Conservation (phyloP, 1,284 basidiomycete species). For the Austropuccinia psidii region DNA sequence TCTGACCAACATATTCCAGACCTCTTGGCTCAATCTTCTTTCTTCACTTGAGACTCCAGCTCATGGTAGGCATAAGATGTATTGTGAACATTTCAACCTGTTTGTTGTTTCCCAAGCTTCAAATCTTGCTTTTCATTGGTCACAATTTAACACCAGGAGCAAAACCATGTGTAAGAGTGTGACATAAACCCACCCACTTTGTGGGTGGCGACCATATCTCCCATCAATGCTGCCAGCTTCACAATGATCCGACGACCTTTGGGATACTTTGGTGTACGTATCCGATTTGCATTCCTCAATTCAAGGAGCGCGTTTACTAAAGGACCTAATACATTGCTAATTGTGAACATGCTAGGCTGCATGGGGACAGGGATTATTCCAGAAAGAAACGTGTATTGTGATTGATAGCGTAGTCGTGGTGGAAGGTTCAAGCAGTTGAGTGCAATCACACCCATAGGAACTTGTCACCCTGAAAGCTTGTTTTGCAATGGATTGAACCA, state of each 20-base stretch:
- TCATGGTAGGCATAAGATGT: too few relatives aligned
- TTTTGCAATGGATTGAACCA: background rate
- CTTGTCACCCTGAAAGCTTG: background rate
- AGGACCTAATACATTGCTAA: background rate
- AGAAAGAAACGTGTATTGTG: background rate
- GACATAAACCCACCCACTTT: background rate
- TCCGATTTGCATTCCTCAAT: background rate
- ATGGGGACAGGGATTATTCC: background rate
- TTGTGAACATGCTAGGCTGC: background rate
- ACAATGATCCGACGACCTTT: background rate
- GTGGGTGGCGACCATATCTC: background rate
- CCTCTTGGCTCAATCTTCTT: too few relatives aligned
- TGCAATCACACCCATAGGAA: background rate
- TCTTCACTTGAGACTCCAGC: too few relatives aligned
- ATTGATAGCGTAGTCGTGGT: background rate
- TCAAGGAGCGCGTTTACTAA: background rate
- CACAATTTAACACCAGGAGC: background rate
- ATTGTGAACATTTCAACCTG: too few relatives aligned
- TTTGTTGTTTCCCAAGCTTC: too few relatives aligned
- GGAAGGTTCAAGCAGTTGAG: background rate
- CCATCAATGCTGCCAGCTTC: background rate
- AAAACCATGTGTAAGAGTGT: background rate
- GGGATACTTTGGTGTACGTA: background rate
- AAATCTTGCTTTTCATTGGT: background rate
- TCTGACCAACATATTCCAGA: too few relatives aligned